phyloP scores from a whole-genome alignment of 1,139 yeast species.

The Suhomyces guaymorum region DNA sequence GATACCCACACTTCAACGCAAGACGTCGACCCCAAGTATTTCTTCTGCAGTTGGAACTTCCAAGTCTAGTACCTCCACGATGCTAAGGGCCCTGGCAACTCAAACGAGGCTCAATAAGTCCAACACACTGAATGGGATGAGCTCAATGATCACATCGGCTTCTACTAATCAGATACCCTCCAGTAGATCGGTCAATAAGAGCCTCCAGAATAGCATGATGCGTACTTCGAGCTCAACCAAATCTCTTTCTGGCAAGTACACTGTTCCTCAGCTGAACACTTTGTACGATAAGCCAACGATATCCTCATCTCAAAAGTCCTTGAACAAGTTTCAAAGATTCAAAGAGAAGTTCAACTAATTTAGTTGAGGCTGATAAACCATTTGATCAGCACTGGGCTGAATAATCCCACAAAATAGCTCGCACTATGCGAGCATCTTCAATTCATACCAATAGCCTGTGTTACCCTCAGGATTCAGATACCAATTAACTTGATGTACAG shows the following conservation, averaged over 20 bases:
- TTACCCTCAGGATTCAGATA: too few relatives aligned
- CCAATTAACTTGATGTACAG: too few relatives aligned
- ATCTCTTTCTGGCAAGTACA: constrained; percentile 13
- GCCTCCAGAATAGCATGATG: not conserved
- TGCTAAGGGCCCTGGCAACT: not conserved
- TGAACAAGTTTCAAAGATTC: constrained; percentile 32
- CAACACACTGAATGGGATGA: not conserved
- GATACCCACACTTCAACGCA: constrained; percentile 19
- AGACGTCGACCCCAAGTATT: constrained; percentile 12
- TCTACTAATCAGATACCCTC: constrained; percentile 2
- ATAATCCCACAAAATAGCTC: too few relatives aligned
- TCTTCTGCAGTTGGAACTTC: not conserved
- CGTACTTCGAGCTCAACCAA: constrained; percentile 10
- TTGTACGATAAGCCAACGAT: constrained; percentile 47
- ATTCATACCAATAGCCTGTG: too few relatives aligned
- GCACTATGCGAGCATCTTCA: too few relatives aligned
- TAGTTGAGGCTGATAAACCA: too few relatives aligned
- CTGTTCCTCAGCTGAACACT: constrained; percentile 23
- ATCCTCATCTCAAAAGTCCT: constrained; percentile 45
- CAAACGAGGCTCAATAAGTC: constrained; percentile 4
- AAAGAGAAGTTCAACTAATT: constrained; percentile 29
- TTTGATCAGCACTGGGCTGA: too few relatives aligned
- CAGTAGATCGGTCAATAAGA: constrained; percentile 3
- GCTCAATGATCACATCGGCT: not conserved
- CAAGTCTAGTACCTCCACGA: not conserved